Percentiles rank a stretch among this genome's conserved stretches.
Evolutionary conservation across 2,329 filamentous ascomycete genomes (phyloP).

Genomic region (Colletotrichum sansevieriae): DNA sequence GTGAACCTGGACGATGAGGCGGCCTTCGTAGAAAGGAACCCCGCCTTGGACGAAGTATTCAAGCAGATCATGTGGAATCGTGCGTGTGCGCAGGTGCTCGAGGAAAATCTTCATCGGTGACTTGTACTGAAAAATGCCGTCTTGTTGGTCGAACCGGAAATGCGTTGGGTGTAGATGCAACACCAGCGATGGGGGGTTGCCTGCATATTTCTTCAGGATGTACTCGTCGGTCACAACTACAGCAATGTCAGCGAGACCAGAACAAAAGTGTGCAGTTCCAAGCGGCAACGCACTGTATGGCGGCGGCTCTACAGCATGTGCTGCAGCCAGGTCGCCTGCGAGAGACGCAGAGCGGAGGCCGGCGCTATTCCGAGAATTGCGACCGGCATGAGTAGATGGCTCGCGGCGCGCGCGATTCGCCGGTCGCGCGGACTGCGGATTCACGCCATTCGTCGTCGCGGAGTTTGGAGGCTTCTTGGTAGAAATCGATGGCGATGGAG

Average conservation of each 20-base stretch:
- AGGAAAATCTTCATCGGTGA: conserved; percentile 89
- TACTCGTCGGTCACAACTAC: conserved; percentile 80
- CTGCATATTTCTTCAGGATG: conserved; percentile 84
- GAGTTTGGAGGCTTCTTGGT: conserved; percentile 66
- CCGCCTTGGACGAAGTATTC: conserved; percentile 78
- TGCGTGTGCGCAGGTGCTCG: conserved; percentile 81
- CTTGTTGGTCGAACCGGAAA: conserved; percentile 94
- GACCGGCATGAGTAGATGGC: conserved; percentile 58
- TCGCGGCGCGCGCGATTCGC: conserved; percentile 73
- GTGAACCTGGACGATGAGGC: conserved; percentile 93
- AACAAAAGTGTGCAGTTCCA: background rate
- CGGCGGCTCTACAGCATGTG: conserved; percentile 58
- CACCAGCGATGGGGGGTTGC: conserved; percentile 84
- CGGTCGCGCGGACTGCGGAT: conserved; percentile 58
- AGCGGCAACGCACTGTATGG: conserved; percentile 63
- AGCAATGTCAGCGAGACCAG: conserved; percentile 38
- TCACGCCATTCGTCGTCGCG: conserved; percentile 57
- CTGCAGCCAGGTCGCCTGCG: conserved; percentile 56
- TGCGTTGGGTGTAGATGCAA: conserved; percentile 88
- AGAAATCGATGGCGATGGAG: conserved; percentile 70
- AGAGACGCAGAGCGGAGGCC: conserved; percentile 64
- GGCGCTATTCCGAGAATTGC: conserved; percentile 64
- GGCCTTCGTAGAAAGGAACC: conserved; percentile 92
- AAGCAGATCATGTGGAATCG: conserved; percentile 90
- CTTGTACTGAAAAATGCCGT: conserved; percentile 91